Percentiles rank a stretch among this genome's conserved stretches.
These are phyloP conservation scores for Acorus calamus DNA, from an alignment of 106 monocot genomes.

Conservation along the genomic window DNA sequence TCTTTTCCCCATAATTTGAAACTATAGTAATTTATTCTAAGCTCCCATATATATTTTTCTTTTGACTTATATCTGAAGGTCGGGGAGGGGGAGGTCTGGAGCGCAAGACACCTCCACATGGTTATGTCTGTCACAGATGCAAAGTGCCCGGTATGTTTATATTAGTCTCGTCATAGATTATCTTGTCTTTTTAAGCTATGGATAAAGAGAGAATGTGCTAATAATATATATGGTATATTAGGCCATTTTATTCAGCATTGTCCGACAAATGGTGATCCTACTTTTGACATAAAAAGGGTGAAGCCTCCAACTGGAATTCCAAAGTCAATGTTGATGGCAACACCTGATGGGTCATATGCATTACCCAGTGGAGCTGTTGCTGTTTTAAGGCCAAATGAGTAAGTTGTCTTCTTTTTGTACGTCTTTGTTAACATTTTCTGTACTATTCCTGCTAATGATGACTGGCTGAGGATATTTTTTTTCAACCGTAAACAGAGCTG, in stretches of 20 bases:
- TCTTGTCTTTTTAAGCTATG: not conserved
- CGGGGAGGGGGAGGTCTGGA: constrained; percentile 28
- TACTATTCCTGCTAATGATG: not conserved
- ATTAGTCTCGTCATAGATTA: not conserved
- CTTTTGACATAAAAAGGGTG: constrained; percentile 60
- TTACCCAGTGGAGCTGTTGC: constrained; percentile 94
- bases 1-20: no score
- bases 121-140: constrained; percentile 95
- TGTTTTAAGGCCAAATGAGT: constrained; percentile 94
- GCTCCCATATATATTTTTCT: no score
- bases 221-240: constrained; percentile 7
- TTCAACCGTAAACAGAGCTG: constrained; percentile 40
- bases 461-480: no score
- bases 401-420: constrained; percentile 14
- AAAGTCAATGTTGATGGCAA: constrained; percentile 82
- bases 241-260: constrained; percentile 96
- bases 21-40: no score
- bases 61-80: constrained; percentile 4
- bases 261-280: constrained; percentile 84
- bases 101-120: constrained; percentile 73
- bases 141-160: constrained; percentile 68
- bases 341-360: constrained; percentile 93
- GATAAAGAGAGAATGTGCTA: no score
- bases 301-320: constrained; percentile 91
- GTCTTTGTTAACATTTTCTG: not conserved